phyloP scores from a whole-genome alignment of 2,329 filamentous ascomycete species.

The Penicillium sp. region DNA sequence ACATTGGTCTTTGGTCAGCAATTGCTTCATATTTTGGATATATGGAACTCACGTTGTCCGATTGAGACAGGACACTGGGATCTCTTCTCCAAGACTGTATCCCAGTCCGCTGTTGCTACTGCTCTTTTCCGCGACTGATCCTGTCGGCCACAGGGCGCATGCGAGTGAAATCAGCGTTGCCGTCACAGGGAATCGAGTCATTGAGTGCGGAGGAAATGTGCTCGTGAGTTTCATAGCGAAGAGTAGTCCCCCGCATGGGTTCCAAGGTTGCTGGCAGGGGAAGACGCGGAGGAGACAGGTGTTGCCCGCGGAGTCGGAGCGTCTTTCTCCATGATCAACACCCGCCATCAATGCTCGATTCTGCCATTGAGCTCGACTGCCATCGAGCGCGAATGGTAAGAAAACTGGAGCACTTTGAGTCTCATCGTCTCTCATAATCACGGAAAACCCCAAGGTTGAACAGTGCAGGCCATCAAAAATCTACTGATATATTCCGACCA shows the following conservation, averaged over 20 bases:
- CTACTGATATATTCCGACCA: neutral
- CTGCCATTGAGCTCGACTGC: no score
- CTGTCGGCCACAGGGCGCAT: slow-evolving; percentile 19
- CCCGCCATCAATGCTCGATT: neutral
- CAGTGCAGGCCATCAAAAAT: neutral
- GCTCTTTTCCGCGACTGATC: slow-evolving; percentile 23
- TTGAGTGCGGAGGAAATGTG: slow-evolving; percentile 9
- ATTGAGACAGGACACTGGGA: slow-evolving; percentile 69
- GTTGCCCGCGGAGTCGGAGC: slow-evolving; percentile 10
- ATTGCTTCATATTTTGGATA: neutral
- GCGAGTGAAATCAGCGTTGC: slow-evolving; percentile 15
- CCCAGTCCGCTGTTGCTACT: slow-evolving; percentile 23
- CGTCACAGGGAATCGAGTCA: slow-evolving; percentile 6
- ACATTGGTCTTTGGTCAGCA: slow-evolving; percentile 4
- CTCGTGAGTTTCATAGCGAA: neutral
- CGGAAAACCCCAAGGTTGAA: neutral
- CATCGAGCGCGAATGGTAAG: no score
- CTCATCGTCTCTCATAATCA: neutral
- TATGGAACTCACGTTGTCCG: slow-evolving; percentile 59
- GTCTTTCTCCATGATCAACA: neutral
- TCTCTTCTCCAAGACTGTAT: slow-evolving; percentile 55
- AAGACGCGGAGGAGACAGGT: slow-evolving; percentile 14
- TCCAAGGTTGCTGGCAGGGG: slow-evolving; percentile 3
- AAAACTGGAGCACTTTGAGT: no score
- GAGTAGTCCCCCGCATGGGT: slow-evolving; percentile 11